A percentile compares a stretch with the other conserved stretches of the same genome.
Conservation (phyloP, 2,329 filamentous ascomycete species). For the Cadophora malorum region DNA sequence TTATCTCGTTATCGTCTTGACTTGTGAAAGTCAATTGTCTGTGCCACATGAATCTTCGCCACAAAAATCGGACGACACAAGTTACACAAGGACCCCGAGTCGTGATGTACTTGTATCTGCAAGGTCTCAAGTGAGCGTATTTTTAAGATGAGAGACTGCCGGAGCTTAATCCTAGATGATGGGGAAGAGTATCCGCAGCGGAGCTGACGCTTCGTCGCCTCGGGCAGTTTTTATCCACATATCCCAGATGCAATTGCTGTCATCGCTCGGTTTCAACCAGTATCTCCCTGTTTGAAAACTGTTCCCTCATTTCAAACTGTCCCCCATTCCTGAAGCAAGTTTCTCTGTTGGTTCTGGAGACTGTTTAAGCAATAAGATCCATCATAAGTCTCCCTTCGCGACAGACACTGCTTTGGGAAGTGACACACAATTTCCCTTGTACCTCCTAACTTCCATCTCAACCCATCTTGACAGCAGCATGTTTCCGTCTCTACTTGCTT, state of each 20-base stretch:
- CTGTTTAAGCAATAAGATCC: not conserved
- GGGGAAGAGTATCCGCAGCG: conserved; percentile 6
- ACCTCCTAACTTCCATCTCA: conserved; percentile 1
- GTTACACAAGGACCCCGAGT: not conserved
- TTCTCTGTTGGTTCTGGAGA: not conserved
- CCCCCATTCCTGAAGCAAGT: not conserved
- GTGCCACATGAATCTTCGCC: not conserved
- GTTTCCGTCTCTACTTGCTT: not conserved
- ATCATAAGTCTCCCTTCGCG: not conserved
- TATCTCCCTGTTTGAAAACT: not conserved
- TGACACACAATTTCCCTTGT: conserved; percentile 15
- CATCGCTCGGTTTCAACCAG: conserved; percentile 6
- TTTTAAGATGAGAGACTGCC: not conserved
- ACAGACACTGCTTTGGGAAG: not conserved
- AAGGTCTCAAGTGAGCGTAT: not conserved
- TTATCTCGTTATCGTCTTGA: not conserved
- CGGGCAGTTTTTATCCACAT: not conserved
- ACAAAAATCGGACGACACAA: not conserved
- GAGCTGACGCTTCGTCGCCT: not conserved
- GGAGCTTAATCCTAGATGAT: conserved; percentile 6
- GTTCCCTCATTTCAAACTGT: not conserved
- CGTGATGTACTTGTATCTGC: not conserved
- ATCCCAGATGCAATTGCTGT: not conserved
- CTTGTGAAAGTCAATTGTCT: not conserved
- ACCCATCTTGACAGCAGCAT: conserved; percentile 7